phyloP scores from a whole-genome alignment of 2,329 filamentous ascomycete genomes.

The Fusarium domesticum region DNA sequence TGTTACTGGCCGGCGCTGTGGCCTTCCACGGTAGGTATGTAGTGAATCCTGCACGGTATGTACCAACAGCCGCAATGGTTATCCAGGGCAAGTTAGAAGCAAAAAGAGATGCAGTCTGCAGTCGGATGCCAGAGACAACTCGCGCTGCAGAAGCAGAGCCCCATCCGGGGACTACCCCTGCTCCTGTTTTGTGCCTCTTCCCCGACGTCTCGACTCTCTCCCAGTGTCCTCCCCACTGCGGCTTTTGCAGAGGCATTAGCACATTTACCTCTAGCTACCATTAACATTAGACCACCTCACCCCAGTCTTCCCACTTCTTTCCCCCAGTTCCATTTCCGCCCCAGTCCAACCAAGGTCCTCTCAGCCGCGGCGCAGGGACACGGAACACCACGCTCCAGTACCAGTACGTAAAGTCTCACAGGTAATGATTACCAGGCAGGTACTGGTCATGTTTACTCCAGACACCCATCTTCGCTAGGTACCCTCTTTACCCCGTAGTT shows the following conservation, averaged over 20 bases:
- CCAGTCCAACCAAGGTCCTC: not conserved
- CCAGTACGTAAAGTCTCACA: no score
- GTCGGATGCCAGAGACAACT: not conserved
- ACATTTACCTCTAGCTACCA: no score
- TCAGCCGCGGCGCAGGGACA: not conserved
- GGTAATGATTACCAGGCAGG: no score
- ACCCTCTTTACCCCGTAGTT: not conserved
- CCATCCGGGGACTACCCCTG: not conserved
- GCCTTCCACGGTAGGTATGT: not conserved
- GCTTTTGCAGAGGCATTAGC: no score
- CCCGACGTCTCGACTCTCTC: not conserved
- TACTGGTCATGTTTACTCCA: not conserved
- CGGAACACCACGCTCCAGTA: not conserved
- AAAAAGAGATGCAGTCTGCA: no score
- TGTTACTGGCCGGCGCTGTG: not conserved
- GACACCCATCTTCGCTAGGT: no score
- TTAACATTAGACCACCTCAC: no score
- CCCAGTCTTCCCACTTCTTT: not conserved
- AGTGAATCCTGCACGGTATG: not conserved
- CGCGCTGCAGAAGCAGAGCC: not conserved
- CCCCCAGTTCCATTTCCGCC: no score
- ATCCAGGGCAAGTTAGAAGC: not conserved
- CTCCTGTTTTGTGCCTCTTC: not conserved
- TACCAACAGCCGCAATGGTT: not conserved
- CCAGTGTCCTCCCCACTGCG: not conserved